Evolutionary conservation across 2,329 filamentous ascomycete genomes (phyloP).

Genomic region (Sarocladium strictum): DNA sequence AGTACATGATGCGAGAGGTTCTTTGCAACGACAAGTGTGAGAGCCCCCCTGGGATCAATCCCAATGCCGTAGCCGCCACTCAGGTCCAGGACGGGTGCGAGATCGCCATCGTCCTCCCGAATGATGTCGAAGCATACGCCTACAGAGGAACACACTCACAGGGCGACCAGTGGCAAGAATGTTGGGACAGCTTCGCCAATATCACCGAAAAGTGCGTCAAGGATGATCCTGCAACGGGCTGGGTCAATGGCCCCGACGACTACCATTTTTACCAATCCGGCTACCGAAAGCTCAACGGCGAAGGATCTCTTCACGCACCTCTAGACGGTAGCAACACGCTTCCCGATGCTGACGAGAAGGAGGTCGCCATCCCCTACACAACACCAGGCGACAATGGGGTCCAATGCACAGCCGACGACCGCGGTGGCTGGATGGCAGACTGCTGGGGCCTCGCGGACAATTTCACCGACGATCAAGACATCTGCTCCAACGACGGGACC

Average conservation of each 20-base stretch:
- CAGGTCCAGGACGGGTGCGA: neutral
- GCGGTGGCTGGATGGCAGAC: neutral
- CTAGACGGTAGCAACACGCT: neutral
- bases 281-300: slow-evolving; percentile 1
- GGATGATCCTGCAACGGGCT: neutral
- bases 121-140: neutral
- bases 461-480: neutral
- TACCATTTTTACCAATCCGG: neutral
- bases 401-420: neutral
- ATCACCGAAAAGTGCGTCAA: slow-evolving; percentile 3
- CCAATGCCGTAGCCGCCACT: neutral
- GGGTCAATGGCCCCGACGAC: neutral
- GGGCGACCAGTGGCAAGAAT: neutral
- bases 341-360: neutral
- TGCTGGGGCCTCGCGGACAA: neutral
- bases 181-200: neutral
- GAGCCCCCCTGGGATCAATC: neutral
- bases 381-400: neutral
- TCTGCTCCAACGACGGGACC: neutral
- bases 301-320: neutral
- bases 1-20: neutral
- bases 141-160: neutral
- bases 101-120: neutral
- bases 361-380: neutral
- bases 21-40: slow-evolving; percentile 2